Evolutionary conservation across 2,329 filamentous ascomycete genomes (phyloP), one percentile per base, ranked within the genome.

Genomic region (Dendrostoma leiphaemia): DNA sequence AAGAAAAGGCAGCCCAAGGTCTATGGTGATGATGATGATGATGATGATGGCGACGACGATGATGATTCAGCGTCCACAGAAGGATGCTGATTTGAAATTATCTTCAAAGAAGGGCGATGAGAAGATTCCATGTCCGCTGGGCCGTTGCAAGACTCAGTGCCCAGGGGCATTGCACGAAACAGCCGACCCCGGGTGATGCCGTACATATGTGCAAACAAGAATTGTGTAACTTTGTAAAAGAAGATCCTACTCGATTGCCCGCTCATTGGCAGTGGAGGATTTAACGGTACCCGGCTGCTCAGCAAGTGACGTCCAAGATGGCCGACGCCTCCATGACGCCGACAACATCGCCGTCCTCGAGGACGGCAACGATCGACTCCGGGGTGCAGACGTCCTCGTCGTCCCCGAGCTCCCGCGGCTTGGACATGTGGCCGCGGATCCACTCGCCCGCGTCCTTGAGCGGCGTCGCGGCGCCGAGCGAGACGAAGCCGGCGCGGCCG

Each of bases 401-500:
- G 35, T 69, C 66, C 17, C 64, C 65, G 6, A 53, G 21, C n/a
- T 43, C 48, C 4, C 50, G 35, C 4, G 56, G 53, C 52, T 43
- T 52, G 34, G 38, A 9, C 52, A 58, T 54, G 24, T 49, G 74
- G 23, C 66, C 72, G 13, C 67, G 64, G 35, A 86, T 71, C 70
- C 81, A 80, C 37, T 77, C 74, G 17, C 69, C 71, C 1, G 83
- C 82, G 44, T 81, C 75, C 4, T 76, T 68, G 15, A 89, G 68
- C 2, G 77, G 77, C 6, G 77, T 85, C 12, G 82, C 78, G 1
- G 78, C 77, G 2, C 79, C 72, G 5, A 90, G 74, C 17, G 73
- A 71, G 13, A 89, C 72, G 81, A 88, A 88, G 45, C 83, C 77
- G 7, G 73, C 71, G 38, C 75, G 68, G 3, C 77, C 70, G 1